These are phyloP conservation scores for Ascochyta lentis DNA, from an alignment of 2,329 filamentous ascomycete species.

Conservation along the genomic window DNA sequence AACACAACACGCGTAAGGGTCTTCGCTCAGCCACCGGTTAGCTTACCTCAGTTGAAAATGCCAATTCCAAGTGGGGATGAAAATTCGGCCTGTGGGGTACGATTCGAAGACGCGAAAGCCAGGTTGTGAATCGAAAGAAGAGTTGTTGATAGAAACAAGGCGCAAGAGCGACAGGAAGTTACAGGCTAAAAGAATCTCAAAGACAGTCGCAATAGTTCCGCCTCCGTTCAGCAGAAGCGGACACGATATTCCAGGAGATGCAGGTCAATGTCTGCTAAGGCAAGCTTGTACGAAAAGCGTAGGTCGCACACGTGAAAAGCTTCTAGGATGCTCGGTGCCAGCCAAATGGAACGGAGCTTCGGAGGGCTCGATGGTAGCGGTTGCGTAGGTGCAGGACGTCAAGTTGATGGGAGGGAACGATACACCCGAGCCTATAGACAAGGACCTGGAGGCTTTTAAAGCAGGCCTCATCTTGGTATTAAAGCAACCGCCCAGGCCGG, in stretches of 20 bases:
- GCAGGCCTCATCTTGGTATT: constrained; percentile 13
- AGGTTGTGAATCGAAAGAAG: neutral
- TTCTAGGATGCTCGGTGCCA: neutral
- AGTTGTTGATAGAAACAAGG: neutral
- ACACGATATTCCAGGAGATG: neutral
- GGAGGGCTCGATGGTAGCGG: constrained; percentile 10
- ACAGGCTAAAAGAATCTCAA: neutral
- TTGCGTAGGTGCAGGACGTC: constrained; percentile 8
- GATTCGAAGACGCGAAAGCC: neutral
- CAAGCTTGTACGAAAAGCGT: constrained; percentile 11
- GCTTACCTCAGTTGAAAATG: constrained; percentile 28
- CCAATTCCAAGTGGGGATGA: neutral
- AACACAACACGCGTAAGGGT: neutral
- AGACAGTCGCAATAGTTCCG: neutral
- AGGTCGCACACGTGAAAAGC: constrained; percentile 9
- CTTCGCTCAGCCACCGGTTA: constrained; percentile 7
- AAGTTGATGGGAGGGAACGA: constrained; percentile 16
- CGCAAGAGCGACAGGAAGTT: neutral
- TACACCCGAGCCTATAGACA: constrained; percentile 25
- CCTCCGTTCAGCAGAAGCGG: neutral
- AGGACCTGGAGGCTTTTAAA: constrained; percentile 23
- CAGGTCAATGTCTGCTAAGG: constrained; percentile 7
- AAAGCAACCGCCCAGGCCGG: constrained; percentile 11
- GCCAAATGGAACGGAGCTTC: constrained; percentile 3
- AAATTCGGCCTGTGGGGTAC: neutral